A percentile compares a stretch with the other conserved stretches of the same genome.
phyloP scores from a whole-genome alignment of 1,284 basidiomycete species.

The Naganishia albida region DNA sequence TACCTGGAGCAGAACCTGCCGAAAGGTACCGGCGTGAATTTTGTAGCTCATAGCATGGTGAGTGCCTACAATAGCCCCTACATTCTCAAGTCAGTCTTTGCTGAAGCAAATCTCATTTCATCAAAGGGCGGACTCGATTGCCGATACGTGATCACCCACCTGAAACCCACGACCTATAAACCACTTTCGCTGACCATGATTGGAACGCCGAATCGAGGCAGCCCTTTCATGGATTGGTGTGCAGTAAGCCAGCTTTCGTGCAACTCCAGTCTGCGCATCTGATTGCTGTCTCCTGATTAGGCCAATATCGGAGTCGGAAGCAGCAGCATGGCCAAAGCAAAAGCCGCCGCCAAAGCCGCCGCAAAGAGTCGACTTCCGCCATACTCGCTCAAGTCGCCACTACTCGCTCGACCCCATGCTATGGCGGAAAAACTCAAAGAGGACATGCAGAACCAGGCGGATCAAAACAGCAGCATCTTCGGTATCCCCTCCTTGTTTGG shows the following conservation, averaged over 20 bases:
- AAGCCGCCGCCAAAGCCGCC: constrained; percentile 41
- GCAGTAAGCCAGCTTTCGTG: constrained; percentile 58
- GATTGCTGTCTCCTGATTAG: constrained; percentile 48
- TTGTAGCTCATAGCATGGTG: constrained; percentile 93
- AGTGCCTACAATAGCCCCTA: constrained; percentile 34
- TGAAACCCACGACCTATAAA: constrained; percentile 77
- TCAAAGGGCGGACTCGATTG: constrained; percentile 82
- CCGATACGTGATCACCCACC: constrained; percentile 76
- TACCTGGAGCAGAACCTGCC: constrained; percentile 69
- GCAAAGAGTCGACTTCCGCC: constrained; percentile 46
- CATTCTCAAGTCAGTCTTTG: too few relatives aligned
- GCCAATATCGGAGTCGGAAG: constrained; percentile 84
- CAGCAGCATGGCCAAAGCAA: constrained; percentile 40
- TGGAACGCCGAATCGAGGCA: constrained; percentile 91
- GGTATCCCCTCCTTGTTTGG: constrained; percentile 42
- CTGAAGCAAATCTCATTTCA: neutral
- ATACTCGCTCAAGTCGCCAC: constrained; percentile 58
- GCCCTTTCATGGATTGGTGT: constrained; percentile 99
- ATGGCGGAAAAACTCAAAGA: constrained; percentile 32
- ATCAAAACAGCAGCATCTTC: constrained; percentile 24
- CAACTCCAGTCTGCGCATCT: neutral
- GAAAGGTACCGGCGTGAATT: constrained; percentile 73
- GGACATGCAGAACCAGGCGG: constrained; percentile 27
- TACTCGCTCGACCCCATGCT: constrained; percentile 48
- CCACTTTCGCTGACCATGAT: constrained; percentile 88